Evolutionary conservation across 495 filamentous ascomycete species (phyloP).

Genomic region (Annulohypoxylon moriforme): DNA sequence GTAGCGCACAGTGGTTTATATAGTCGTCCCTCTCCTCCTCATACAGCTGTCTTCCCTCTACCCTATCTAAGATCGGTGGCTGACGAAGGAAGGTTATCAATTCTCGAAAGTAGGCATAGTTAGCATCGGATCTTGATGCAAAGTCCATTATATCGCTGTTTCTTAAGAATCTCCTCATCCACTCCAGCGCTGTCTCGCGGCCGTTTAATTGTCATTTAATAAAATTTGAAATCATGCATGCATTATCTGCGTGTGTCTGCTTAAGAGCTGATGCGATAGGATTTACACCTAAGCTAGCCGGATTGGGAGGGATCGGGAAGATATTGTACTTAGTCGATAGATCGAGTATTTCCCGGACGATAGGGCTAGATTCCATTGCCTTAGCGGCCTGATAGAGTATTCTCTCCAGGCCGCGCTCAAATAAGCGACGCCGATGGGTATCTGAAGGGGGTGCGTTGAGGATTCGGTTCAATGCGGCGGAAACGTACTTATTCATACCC

Average conservation of each 20-base stretch:
- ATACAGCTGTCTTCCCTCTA: neutral
- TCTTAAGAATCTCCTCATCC: neutral
- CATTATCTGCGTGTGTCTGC: neutral
- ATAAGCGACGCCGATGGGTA: neutral
- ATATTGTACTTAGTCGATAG: neutral
- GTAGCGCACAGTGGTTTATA: neutral
- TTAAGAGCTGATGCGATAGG: neutral
- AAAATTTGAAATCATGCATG: neutral
- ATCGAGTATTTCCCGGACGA: neutral
- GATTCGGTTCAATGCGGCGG: neutral
- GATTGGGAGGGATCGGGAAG: neutral
- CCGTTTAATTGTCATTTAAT: neutral
- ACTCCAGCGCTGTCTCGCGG: neutral
- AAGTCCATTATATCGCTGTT: neutral
- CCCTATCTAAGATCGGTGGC: too few relatives aligned
- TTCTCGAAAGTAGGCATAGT: neutral
- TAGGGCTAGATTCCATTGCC: neutral
- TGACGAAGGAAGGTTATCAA: neutral
- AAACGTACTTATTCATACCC: slow-evolving; percentile 9
- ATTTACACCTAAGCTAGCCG: neutral
- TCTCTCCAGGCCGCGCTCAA: neutral
- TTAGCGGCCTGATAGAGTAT: neutral
- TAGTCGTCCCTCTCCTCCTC: neutral
- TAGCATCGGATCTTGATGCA: neutral
- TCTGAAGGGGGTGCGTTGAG: neutral